phyloP scores from a whole-genome alignment of 2,329 filamentous ascomycete genomes.

The Aspergillus ibericus region DNA sequence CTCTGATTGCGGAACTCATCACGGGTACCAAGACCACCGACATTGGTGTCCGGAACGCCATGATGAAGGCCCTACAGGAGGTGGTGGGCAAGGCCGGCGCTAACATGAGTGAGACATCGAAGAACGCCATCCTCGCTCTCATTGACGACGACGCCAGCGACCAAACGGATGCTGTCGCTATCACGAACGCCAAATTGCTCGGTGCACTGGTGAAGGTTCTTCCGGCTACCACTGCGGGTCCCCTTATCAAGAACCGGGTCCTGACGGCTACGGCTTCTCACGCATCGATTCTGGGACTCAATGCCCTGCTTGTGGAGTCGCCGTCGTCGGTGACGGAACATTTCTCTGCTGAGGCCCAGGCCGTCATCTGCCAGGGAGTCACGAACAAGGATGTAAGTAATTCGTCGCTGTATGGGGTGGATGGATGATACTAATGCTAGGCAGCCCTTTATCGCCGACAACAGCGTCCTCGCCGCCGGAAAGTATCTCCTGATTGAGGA shows the following conservation, averaged over 20 bases:
- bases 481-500: constrained; percentile 76
- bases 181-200: constrained; percentile 86
- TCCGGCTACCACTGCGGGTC: constrained; percentile 65
- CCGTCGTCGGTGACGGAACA: constrained; percentile 67
- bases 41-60: constrained; percentile 83
- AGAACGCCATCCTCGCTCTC: constrained; percentile 78
- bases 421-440: constrained; percentile 17
- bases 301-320: constrained; percentile 82
- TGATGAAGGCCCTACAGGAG: constrained; percentile 95
- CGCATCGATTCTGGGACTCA: constrained; percentile 80
- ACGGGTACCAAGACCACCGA: constrained; percentile 93
- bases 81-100: constrained; percentile 91
- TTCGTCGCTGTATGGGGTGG: constrained; percentile 2
- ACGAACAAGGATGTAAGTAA: constrained; percentile 68
- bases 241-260: constrained; percentile 70
- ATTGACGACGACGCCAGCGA: constrained; percentile 84
- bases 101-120: constrained; percentile 92
- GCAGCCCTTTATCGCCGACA: constrained; percentile 81
- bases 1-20: constrained; percentile 86
- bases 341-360: constrained; percentile 71
- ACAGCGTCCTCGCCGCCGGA: constrained; percentile 83
- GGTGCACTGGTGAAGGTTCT: constrained; percentile 88
- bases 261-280: constrained; percentile 73
- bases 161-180: constrained; percentile 72
- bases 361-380: constrained; percentile 79